These are phyloP conservation scores for Rosa multiflora DNA, from an alignment of 306 rosid genomes.

Conservation along the genomic window DNA sequence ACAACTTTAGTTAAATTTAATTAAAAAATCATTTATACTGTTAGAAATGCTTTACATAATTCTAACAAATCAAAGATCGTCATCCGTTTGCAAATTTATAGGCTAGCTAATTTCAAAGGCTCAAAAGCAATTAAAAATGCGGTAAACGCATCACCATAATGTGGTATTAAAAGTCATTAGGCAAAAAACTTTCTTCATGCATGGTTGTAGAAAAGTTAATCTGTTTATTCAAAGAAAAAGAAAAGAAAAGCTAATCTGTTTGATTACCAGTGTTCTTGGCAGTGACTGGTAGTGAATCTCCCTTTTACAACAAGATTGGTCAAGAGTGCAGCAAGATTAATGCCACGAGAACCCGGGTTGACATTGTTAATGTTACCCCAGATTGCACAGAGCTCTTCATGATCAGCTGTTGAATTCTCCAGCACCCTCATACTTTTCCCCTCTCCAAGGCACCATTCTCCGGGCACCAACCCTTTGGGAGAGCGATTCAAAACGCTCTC, in stretches of 20 bases:
- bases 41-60: too few species aligned
- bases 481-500: constrained; percentile 38
- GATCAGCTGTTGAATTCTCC: constrained; percentile 12
- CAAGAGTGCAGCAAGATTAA: constrained; percentile 33
- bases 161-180: background rate
- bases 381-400: constrained; percentile 35
- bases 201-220: background rate
- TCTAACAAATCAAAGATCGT: too few species aligned
- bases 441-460: constrained; percentile 53
- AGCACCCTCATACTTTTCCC: constrained; percentile 20
- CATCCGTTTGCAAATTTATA: background rate
- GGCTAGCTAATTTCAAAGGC: background rate
- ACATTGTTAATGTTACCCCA: constrained; percentile 45
- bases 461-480: constrained; percentile 42
- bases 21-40: too few species aligned
- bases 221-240: too few species aligned
- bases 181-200: background rate
- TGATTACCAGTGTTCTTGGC: constrained; percentile 25
- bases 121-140: background rate
- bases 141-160: constrained; percentile 2
- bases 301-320: constrained; percentile 30
- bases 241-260: too few species aligned
- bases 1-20: too few species aligned
- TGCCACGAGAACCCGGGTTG: constrained; percentile 45
- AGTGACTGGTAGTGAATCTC: constrained; percentile 33